Conservation (phyloP, 352 stramenopile species). For the Peronosclerospora sorghi region DNA sequence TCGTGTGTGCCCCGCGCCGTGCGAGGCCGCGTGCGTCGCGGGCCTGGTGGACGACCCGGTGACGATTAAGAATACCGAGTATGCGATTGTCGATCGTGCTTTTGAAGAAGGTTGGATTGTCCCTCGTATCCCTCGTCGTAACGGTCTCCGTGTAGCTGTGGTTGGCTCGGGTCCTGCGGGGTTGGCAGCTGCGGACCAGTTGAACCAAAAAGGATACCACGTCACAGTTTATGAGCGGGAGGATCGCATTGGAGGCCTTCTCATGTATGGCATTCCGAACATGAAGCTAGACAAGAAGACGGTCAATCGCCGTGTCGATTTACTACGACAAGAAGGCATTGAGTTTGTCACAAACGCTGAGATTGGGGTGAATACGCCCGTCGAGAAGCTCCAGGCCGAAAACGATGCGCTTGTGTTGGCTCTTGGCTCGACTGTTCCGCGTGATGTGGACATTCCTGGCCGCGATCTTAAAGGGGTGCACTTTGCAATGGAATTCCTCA, state of each 20-base stretch:
- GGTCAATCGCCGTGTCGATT: conserved; percentile 89
- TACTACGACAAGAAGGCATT: conserved; percentile 93
- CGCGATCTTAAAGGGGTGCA: conserved; percentile 92
- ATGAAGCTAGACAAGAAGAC: conserved; percentile 98
- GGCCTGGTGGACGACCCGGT: conserved; percentile 93
- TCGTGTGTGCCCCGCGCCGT: conserved; percentile 94
- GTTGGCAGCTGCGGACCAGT: conserved; percentile 90
- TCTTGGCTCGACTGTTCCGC: conserved; percentile 91
- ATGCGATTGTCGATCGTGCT: conserved; percentile 95
- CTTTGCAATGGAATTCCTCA: conserved; percentile 96
- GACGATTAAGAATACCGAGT: conserved; percentile 99
- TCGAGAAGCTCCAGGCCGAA: conserved; percentile 47
- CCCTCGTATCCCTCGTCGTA: conserved; percentile 87
- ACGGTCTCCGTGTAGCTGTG: conserved; percentile 92
- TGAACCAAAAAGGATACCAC: conserved; percentile 97
- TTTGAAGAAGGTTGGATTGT: conserved; percentile 93
- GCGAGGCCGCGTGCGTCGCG: conserved; percentile 92
- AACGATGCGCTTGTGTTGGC: conserved; percentile 92
- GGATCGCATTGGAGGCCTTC: conserved; percentile 90
- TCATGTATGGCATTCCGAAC: conserved; percentile 99
- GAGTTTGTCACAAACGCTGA: conserved; percentile 94
- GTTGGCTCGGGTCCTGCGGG: conserved; percentile 90
- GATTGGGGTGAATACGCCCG: conserved; percentile 83
- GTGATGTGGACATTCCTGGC: conserved; percentile 84
- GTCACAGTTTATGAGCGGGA: conserved; percentile 96